Evolutionary conservation across 1,139 yeast species (phyloP).

Genomic region (Candida tropicalis): DNA sequence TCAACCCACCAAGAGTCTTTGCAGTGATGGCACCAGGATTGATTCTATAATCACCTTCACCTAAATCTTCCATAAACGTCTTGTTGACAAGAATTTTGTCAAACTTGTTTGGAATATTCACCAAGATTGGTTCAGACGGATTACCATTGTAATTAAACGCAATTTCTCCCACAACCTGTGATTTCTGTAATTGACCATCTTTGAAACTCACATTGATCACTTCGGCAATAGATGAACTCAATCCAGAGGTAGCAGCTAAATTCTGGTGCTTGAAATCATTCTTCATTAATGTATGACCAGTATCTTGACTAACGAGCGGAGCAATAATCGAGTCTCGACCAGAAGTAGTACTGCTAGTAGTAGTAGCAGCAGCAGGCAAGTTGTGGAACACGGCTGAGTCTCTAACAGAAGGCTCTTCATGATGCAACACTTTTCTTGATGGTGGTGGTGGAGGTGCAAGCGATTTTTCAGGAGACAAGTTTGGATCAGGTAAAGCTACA

Average conservation of each 20-base stretch:
- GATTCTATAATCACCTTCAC: slow-evolving; percentile 31
- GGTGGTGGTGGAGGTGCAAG: slow-evolving; percentile 67
- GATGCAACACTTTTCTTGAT: slow-evolving; percentile 57
- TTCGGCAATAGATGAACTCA: slow-evolving; percentile 80
- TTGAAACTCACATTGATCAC: slow-evolving; percentile 73
- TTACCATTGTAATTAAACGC: slow-evolving; percentile 60
- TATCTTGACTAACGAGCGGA: slow-evolving; percentile 27
- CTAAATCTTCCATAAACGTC: slow-evolving; percentile 40
- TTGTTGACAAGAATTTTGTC: slow-evolving; percentile 46
- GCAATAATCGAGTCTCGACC: slow-evolving; percentile 37
- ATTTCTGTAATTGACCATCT: slow-evolving; percentile 60
- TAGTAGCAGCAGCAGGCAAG: slow-evolving; percentile 47
- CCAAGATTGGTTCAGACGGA: slow-evolving; percentile 20
- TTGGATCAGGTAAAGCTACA: slow-evolving; percentile 23
- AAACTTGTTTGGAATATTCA: slow-evolving; percentile 36
- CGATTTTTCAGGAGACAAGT: slow-evolving; percentile 13
- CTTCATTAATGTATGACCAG: slow-evolving; percentile 37
- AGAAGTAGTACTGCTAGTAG: slow-evolving; percentile 24
- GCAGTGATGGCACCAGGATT: slow-evolving; percentile 43
- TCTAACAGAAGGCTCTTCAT: slow-evolving; percentile 28
- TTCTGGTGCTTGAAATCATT: slow-evolving; percentile 50
- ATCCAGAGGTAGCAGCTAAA: slow-evolving; percentile 46
- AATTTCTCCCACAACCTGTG: slow-evolving; percentile 76
- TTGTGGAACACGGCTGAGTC: slow-evolving; percentile 50
- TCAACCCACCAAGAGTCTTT: slow-evolving; percentile 74